Conservation (phyloP, 768 basidiomycete species). For the Tephrocybe sp. region DNA sequence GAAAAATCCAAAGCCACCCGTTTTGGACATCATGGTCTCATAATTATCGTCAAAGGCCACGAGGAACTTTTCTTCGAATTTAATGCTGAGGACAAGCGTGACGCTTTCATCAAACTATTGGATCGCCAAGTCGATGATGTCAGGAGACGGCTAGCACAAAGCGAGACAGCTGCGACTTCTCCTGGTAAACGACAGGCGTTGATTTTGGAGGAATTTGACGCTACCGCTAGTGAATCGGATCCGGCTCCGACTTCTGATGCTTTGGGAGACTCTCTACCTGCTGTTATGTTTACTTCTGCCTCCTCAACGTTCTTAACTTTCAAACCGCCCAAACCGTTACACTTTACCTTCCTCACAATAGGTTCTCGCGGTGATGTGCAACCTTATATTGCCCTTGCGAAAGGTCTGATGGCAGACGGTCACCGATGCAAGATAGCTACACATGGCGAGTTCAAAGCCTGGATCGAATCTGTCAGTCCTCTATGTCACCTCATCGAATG, state of each 20-base stretch:
- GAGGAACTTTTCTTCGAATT: slow-evolving; percentile 99
- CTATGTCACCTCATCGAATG: neutral
- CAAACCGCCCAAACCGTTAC: slow-evolving; percentile 81
- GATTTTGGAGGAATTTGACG: slow-evolving; percentile 82
- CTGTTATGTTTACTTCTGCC: slow-evolving; percentile 96
- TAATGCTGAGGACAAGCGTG: slow-evolving; percentile 71
- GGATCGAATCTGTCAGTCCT: slow-evolving; percentile 85
- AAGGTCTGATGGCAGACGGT: slow-evolving; percentile 86
- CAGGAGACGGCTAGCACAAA: slow-evolving; percentile 43
- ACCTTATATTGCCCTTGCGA: slow-evolving; percentile 94
- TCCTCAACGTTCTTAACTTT: slow-evolving; percentile 96
- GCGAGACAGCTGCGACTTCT: slow-evolving; percentile 42
- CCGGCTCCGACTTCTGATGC: slow-evolving; percentile 48
- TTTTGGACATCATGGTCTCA: slow-evolving; percentile 87
- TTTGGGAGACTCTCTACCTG: slow-evolving; percentile 70
- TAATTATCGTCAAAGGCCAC: slow-evolving; percentile 90
- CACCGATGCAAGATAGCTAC: slow-evolving; percentile 90
- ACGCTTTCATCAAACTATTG: slow-evolving; percentile 72
- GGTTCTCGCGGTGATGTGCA: slow-evolving; percentile 97
- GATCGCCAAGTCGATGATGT: slow-evolving; percentile 80
- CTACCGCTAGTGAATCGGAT: slow-evolving; percentile 37
- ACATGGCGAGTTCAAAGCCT: slow-evolving; percentile 91
- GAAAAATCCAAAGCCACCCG: slow-evolving; percentile 86
- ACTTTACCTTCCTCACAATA: slow-evolving; percentile 94
- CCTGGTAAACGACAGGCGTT: slow-evolving; percentile 68